A percentile compares a stretch with the other conserved stretches of the same genome.
Evolutionary conservation across 2,329 filamentous ascomycete genomes (phyloP).

Genomic region (Claviceps arundinis): DNA sequence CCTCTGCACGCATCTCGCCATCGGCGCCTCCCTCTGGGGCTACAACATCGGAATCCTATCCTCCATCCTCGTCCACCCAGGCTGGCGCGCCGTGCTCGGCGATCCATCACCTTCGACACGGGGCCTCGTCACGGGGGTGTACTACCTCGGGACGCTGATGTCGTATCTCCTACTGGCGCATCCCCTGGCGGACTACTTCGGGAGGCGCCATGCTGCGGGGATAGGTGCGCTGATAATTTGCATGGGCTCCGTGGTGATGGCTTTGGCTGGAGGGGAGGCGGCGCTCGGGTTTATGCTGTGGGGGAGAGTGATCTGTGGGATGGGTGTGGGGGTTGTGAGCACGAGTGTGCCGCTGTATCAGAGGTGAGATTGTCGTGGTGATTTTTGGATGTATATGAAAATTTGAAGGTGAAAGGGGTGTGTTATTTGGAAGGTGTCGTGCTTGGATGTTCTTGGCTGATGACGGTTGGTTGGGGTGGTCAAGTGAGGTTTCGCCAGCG

Average conservation of each 20-base stretch:
- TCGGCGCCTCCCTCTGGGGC: constrained; percentile 45
- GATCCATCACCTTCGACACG: constrained; percentile 30
- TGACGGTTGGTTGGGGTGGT: neutral
- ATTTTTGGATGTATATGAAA: neutral
- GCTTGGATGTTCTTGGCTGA: too few relatives aligned
- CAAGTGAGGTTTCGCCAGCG: constrained; percentile 41
- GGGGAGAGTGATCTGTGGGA: constrained; percentile 37
- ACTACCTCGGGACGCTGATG: constrained; percentile 42
- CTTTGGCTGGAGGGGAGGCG: constrained; percentile 24
- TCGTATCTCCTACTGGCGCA: constrained; percentile 43
- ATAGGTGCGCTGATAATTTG: constrained; percentile 31
- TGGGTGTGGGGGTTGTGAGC: constrained; percentile 41
- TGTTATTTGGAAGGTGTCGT: too few relatives aligned
- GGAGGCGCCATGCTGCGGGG: constrained; percentile 37
- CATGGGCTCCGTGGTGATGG: constrained; percentile 35
- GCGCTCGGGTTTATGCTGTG: constrained; percentile 35
- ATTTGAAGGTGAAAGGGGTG: neutral
- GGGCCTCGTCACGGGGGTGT: constrained; percentile 41
- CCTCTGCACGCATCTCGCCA: constrained; percentile 37
- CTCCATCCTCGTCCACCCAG: constrained; percentile 41
- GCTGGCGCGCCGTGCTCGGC: constrained; percentile 34
- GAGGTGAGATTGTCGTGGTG: constrained; percentile 6
- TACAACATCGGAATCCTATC: constrained; percentile 47
- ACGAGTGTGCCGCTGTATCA: constrained; percentile 46
- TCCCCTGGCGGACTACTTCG: constrained; percentile 34